These are phyloP conservation scores for Fusarium scirpi DNA, from an alignment of 2,329 filamentous ascomycete species.

Conservation along the genomic window DNA sequence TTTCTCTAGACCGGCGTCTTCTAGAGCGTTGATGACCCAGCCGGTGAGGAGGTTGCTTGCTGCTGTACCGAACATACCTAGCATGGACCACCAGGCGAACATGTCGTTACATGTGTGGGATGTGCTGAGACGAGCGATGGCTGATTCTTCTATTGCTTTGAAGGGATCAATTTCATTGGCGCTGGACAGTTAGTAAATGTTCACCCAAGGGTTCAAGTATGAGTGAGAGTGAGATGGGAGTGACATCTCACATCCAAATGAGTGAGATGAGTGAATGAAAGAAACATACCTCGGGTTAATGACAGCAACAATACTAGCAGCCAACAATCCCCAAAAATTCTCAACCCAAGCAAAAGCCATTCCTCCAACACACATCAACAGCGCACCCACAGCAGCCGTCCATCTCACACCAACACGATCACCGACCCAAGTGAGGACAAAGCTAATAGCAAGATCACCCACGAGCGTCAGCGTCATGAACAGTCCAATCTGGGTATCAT, in stretches of 20 bases:
- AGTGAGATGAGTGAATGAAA: neutral
- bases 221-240: neutral
- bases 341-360: constrained; percentile 32
- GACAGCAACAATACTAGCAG: constrained; percentile 36
- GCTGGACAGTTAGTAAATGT: neutral
- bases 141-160: constrained; percentile 42
- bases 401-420: constrained; percentile 34
- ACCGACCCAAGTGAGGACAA: constrained; percentile 37
- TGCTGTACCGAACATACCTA: constrained; percentile 42
- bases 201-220: too few species aligned
- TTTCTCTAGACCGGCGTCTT: constrained; percentile 17
- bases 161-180: constrained; percentile 45
- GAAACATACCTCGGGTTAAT: constrained; percentile 37
- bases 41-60: constrained; percentile 38
- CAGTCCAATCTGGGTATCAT: constrained; percentile 33
- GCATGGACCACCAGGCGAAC: constrained; percentile 44
- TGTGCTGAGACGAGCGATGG: constrained; percentile 37
- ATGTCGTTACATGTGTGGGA: constrained; percentile 40
- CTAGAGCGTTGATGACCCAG: constrained; percentile 33
- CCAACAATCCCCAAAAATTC: constrained; percentile 38
- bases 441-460: constrained; percentile 43
- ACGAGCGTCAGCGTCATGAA: constrained; percentile 43
- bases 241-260: neutral
- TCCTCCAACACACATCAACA: constrained; percentile 37
- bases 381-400: constrained; percentile 27